Conservation (phyloP, 768 basidiomycete genomes). For the Pisolithus orientalis region DNA sequence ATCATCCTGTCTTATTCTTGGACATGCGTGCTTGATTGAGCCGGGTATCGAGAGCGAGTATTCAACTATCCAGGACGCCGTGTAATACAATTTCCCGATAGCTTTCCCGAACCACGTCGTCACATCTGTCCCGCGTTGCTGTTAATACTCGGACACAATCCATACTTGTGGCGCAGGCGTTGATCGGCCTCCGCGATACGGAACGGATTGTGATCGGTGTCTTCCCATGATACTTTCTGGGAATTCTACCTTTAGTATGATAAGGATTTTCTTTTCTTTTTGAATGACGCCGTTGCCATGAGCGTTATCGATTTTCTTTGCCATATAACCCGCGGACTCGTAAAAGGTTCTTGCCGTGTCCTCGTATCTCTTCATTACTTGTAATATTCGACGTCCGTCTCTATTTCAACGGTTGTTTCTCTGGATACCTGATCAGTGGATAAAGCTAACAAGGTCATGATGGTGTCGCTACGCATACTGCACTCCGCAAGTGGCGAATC, state of each 20-base stretch:
- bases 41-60: conserved; percentile 96
- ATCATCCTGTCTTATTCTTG: conserved; percentile 76
- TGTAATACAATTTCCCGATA: conserved; percentile 29
- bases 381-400: too few relatives aligned
- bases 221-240: background rate
- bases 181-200: too few relatives aligned
- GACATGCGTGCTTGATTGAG: conserved; percentile 84
- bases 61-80: conserved; percentile 64
- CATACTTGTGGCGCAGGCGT: too few relatives aligned
- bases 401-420: too few relatives aligned
- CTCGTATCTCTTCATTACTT: too few relatives aligned
- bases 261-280: background rate
- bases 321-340: too few relatives aligned
- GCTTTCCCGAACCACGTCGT: background rate
- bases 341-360: too few relatives aligned
- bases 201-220: background rate
- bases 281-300: background rate
- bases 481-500: too few relatives aligned
- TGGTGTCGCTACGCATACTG: too few relatives aligned
- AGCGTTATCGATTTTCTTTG: background rate
- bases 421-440: too few relatives aligned
- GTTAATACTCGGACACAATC: background rate
- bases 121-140: background rate
- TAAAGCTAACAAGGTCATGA: too few relatives aligned
- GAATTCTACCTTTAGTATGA: background rate